Conservation (phyloP, 441 rosid species). For the Croton laevigatus region DNA sequence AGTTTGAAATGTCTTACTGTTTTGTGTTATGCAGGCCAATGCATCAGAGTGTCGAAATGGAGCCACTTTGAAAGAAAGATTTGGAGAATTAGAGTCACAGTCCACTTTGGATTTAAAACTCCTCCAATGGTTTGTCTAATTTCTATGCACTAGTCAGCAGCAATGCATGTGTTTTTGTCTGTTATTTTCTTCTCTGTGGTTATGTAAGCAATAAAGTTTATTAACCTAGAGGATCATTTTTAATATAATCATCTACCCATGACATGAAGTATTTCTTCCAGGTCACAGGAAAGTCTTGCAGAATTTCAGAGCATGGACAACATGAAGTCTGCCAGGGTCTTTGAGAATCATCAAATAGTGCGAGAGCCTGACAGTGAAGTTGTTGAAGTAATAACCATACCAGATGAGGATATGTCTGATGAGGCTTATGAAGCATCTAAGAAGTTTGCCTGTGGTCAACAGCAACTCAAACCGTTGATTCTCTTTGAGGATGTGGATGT, state of each 20-base stretch:
- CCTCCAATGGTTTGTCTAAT: conserved; percentile 56
- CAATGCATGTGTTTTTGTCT: conserved; percentile 13
- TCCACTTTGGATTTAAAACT: conserved; percentile 55
- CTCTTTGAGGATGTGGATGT: conserved; percentile 96
- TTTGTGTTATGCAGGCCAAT: conserved; percentile 56
- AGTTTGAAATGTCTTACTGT: conserved; percentile 24
- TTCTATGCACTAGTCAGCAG: conserved; percentile 19
- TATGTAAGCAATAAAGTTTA: conserved; percentile 1
- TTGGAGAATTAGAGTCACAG: conserved; percentile 77
- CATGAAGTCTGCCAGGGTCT: conserved; percentile 22
- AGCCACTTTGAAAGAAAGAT: conserved; percentile 66
- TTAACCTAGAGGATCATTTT: conserved; percentile 10
- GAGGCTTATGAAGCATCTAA: conserved; percentile 30
- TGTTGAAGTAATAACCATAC: conserved; percentile 35
- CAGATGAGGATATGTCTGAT: conserved; percentile 36
- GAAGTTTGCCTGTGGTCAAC: conserved; percentile 33
- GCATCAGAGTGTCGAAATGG: conserved; percentile 92
- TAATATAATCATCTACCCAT: conserved; percentile 19
- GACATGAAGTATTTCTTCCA: conserved; percentile 31
- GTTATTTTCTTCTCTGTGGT: neutral
- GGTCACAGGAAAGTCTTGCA: conserved; percentile 52
- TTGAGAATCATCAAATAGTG: conserved; percentile 31
- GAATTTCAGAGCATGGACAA: conserved; percentile 31
- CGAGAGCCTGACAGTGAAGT: conserved; percentile 32
- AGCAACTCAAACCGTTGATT: conserved; percentile 62